These are phyloP conservation scores for Acanthamoeba castellanii DNA, from an alignment of 208 protist genomes.

Conservation along the genomic window DNA sequence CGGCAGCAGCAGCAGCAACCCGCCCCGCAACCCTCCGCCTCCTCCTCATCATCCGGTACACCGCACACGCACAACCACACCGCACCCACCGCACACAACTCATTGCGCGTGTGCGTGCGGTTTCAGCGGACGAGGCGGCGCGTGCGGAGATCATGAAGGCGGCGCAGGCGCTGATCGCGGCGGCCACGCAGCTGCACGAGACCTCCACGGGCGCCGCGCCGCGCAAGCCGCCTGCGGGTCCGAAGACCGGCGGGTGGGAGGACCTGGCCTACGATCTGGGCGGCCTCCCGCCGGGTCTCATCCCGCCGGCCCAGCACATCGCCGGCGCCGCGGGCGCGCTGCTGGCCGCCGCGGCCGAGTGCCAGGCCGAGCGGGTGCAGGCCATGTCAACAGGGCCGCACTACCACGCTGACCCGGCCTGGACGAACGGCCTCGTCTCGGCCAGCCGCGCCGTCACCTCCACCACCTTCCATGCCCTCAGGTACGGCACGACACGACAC, in stretches of 20 bases:
- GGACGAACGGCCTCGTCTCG: conserved; percentile 59
- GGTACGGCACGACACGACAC: background rate
- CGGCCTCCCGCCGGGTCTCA: background rate
- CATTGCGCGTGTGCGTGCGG: too few relatives aligned
- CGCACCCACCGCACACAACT: background rate
- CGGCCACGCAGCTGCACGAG: conserved; percentile 26
- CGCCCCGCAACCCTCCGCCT: background rate
- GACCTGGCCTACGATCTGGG: conserved; percentile 12
- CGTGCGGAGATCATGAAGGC: conserved; percentile 4
- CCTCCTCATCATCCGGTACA: background rate
- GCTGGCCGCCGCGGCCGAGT: conserved; percentile 22
- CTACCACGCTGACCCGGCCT: conserved; percentile 38
- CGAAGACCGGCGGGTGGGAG: background rate
- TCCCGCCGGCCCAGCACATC: conserved; percentile 21
- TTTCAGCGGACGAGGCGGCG: conserved; percentile 8
- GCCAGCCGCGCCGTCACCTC: conserved; percentile 62
- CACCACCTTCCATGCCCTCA: conserved; percentile 28
- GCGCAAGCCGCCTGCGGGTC: background rate
- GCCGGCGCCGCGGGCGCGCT: conserved; percentile 38
- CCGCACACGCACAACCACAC: too few relatives aligned
- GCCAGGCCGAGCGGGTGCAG: conserved; percentile 33
- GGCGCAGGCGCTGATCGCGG: conserved; percentile 20
- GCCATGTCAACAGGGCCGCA: background rate
- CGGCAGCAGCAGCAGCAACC: background rate
- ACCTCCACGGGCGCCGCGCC: background rate